These are phyloP conservation scores for Globisporangium megalacanthum DNA, from an alignment of 352 stramenopile species.

Conservation along the genomic window DNA sequence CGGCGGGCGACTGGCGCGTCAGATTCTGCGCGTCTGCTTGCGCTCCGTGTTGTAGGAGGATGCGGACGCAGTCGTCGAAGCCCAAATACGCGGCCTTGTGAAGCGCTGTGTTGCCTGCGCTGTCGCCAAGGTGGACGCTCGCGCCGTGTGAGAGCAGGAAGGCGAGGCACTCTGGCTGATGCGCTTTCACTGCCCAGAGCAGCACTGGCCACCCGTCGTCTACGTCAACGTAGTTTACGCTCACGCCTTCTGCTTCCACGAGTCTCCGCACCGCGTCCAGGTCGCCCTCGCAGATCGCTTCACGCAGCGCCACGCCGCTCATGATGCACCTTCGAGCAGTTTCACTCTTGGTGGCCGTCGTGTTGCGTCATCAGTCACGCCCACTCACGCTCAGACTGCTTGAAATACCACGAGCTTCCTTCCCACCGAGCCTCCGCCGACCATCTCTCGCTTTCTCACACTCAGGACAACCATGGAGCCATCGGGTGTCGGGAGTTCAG, in stretches of 20 bases:
- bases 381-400: too few relatives aligned
- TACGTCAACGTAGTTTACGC: slow-evolving; percentile 33
- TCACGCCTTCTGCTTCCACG: slow-evolving; percentile 20
- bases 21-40: slow-evolving; percentile 18
- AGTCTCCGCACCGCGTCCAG: slow-evolving; percentile 13
- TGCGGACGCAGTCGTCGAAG: slow-evolving; percentile 21
- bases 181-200: slow-evolving; percentile 35
- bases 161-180: slow-evolving; percentile 22
- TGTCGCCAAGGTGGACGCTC: slow-evolving; percentile 30
- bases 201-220: slow-evolving; percentile 36
- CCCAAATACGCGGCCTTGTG: slow-evolving; percentile 45
- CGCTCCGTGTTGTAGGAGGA: slow-evolving; percentile 28
- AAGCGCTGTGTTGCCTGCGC: slow-evolving; percentile 32
- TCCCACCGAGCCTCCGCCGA: too few relatives aligned
- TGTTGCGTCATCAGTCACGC: too few relatives aligned
- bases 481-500: too few relatives aligned
- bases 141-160: slow-evolving; percentile 25
- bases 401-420: too few relatives aligned
- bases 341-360: background rate
- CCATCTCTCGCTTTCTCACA: too few relatives aligned
- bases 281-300: slow-evolving; percentile 36
- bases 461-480: too few relatives aligned
- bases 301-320: slow-evolving; percentile 31
- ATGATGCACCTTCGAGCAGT: slow-evolving; percentile 4
- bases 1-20: slow-evolving; percentile 26